Evolutionary conservation across 371 early-diverging fungal genomes (phyloP), one percentile per base, ranked within the genome.

Genomic region (Paraphysoderma sedebokerense): DNA sequence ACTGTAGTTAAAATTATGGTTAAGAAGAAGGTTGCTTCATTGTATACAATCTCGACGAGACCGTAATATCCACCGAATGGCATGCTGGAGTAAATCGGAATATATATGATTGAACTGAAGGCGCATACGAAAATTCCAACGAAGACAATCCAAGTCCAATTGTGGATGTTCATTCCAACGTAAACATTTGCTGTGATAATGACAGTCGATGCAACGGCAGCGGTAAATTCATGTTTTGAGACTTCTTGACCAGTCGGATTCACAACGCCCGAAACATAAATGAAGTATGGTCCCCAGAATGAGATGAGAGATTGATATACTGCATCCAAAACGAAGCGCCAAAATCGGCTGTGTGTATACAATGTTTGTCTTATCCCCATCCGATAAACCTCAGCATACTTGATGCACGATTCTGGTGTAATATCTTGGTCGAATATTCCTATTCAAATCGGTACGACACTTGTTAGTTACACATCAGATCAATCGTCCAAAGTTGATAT

Each of bases 371-470:
- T 72, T 48, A 90, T 78, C 15, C 95, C 92, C 53, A 81, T 74
- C 29, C 72, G 74, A 57, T 92, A 92, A 17, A 91, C 67, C 55
- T 85, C 81, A 1, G 93, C 91, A 40, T 85, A 78, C n/a, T 68
- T 60, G 39, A 82, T 56, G 8, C 85, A 75, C 2, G 77, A 67
- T 22, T 70, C 62, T 9, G 76, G 76, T 44, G 77, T 73, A 22
- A 93, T 62, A 56, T 92, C 92, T 65, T 87, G 90, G 61, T 93
- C 95, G 66, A 91, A 82, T 8, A 83, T 80, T 36, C 93, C 92
- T 34, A 70, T 47, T 23, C 20, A 17, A 23, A 44, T 35, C 12
- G 20, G 22, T 24, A 9, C 11, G 9, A 40, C 41, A 40, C 22
- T 11, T 15, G 22, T 17, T 24, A 9, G 23, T 24, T 31, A 30